A percentile compares a stretch with the other conserved stretches of the same genome.
phyloP scores from a whole-genome alignment of 1,284 basidiomycete genomes.

The Athelia sp. region DNA sequence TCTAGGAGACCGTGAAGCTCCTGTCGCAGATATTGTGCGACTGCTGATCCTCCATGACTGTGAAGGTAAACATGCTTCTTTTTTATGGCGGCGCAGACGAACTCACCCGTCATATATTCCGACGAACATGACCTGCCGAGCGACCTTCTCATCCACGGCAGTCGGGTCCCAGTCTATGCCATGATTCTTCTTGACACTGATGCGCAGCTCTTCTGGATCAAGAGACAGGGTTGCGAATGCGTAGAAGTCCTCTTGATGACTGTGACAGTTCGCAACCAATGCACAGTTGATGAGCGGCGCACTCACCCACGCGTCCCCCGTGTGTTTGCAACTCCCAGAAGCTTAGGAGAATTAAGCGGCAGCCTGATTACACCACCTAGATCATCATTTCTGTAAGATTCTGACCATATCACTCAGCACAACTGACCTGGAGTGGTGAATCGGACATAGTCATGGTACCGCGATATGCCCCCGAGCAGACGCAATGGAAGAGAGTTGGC shows the following conservation, averaged over 20 bases:
- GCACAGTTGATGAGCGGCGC: not conserved
- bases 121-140: slow-evolving; percentile 77
- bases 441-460: slow-evolving; percentile 69
- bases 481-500: not conserved
- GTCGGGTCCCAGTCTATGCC: slow-evolving; percentile 69
- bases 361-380: slow-evolving; percentile 46
- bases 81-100: not conserved
- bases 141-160: slow-evolving; percentile 49
- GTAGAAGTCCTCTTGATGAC: slow-evolving; percentile 84
- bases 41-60: slow-evolving; percentile 78
- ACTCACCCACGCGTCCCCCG: not conserved
- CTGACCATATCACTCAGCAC: too few relatives aligned
- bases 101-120: slow-evolving; percentile 87
- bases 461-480: slow-evolving; percentile 5
- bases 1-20: slow-evolving; percentile 82
- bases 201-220: slow-evolving; percentile 65
- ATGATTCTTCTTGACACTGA: slow-evolving; percentile 57
- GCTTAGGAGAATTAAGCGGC: slow-evolving; percentile 45
- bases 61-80: too few relatives aligned
- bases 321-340: not conserved
- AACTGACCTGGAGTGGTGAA: slow-evolving; percentile 47
- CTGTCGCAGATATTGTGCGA: slow-evolving; percentile 72
- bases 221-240: slow-evolving; percentile 71
- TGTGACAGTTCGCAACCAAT: slow-evolving; percentile 14
- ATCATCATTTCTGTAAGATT: slow-evolving; percentile 5